These are phyloP conservation scores for Mycena pura DNA, from an alignment of 768 basidiomycete genomes.

Conservation along the genomic window DNA sequence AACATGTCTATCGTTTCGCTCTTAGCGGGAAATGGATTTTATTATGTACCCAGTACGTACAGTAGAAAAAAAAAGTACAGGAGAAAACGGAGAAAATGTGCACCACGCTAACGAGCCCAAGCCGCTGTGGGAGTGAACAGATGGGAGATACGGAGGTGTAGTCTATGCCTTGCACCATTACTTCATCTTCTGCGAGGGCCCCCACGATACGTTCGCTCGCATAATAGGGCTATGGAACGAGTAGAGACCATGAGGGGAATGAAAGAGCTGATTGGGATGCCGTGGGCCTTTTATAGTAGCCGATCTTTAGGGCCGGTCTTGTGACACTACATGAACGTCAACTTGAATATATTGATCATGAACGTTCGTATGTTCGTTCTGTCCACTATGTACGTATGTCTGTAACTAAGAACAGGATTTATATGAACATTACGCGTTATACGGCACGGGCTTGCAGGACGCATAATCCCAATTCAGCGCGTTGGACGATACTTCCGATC, in stretches of 20 bases:
- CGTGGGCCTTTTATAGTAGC: slow-evolving; percentile 20
- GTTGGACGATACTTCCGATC: no score
- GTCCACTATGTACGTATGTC: no score
- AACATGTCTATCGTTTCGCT: no score
- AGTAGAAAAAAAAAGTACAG: background rate
- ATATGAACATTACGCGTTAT: no score
- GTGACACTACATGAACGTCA: background rate
- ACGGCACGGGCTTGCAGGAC: no score
- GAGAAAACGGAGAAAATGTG: slow-evolving; percentile 59
- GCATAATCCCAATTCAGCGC: no score
- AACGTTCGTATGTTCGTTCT: no score
- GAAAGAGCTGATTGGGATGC: slow-evolving; percentile 5
- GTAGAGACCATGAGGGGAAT: slow-evolving; percentile 51
- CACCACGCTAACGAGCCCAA: slow-evolving; percentile 88
- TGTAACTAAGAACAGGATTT: no score
- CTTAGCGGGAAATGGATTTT: slow-evolving; percentile 11
- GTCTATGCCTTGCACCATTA: slow-evolving; percentile 88
- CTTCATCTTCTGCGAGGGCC: slow-evolving; percentile 91
- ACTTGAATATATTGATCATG: background rate
- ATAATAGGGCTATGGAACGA: slow-evolving; percentile 39
- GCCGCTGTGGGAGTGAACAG: slow-evolving; percentile 57
- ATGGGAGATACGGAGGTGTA: slow-evolving; percentile 90
- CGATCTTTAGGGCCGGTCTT: slow-evolving; percentile 18
- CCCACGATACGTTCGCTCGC: slow-evolving; percentile 50
- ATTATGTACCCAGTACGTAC: slow-evolving; percentile 16